Base-by-base conservation (phyloP, 2,329 filamentous ascomycete species). In the Cladosporium velox region DNA sequence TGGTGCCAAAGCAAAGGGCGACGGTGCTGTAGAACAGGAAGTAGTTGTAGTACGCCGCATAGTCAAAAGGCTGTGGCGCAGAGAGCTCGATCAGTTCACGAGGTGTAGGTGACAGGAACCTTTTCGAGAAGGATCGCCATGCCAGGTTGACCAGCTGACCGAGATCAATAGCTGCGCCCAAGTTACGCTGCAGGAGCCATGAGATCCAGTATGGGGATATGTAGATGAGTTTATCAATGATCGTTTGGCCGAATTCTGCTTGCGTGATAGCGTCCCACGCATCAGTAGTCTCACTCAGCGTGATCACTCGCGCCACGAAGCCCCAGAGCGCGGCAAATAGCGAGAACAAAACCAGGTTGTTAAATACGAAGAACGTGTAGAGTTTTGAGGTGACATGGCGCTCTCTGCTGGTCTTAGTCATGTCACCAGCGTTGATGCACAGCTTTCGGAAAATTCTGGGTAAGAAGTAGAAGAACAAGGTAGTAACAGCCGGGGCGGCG, bases 21-120 rank as follows among this genome's bases (percentile, higher is more conserved):
- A 98, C 91, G 0, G 94, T 97, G 28, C 91, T 85, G 80, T 98
- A 99, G 80, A 92, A 99, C 34, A 98, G 83, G 79, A 97, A 97
- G 78, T 96, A 98, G 78, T 97, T 98, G 85, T 97, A 99, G 80
- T 98, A 98, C 72, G 88, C 92, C 66, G 95, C 92, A 75, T 97
- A 98, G 72, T 98, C 93, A 77, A 99, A 97, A 0, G 91, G 84
- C 2, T 92, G 93, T 1, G 95, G 95, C 3, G 95, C 95, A 0
- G 93, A 97, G 74, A 95, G 87, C 77, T 97, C 92, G 71, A 98
- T 98, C 71, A 95, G 83, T 77, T 97, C 90, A 71, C 95, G 86
- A 5, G 95, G 95, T 2, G 95, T 98, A 3, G 94, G 94, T 68
- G 88, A 90, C 30, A 91, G 86, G 73, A 97, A 95, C 65, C 90